Percentiles rank a stretch among this genome's conserved stretches.
Conservation (phyloP, 306 rosid genomes). For the Ochetophila trinervis region DNA sequence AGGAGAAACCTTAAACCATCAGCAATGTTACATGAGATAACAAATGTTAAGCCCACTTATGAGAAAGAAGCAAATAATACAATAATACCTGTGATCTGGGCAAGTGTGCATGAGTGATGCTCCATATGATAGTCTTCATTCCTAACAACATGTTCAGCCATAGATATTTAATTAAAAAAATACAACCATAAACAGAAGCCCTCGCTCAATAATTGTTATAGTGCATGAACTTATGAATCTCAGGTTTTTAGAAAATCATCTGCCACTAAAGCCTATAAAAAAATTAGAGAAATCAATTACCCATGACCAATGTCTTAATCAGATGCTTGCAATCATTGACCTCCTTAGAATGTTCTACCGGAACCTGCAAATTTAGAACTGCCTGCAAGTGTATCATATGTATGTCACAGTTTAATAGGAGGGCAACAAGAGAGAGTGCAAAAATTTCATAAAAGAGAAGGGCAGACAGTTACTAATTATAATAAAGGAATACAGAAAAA, state of each 20-base stretch:
- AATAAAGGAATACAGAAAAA: slow-evolving; percentile 1
- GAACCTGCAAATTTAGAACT: slow-evolving; percentile 85
- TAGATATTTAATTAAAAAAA: not conserved
- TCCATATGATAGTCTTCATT: slow-evolving; percentile 99
- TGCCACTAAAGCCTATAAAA: not conserved
- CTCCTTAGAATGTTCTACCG: slow-evolving; percentile 90
- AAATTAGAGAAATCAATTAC: slow-evolving; percentile 43
- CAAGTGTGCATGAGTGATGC: slow-evolving; percentile 95
- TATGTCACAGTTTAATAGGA: slow-evolving; percentile 16
- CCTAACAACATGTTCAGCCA: slow-evolving; percentile 46
- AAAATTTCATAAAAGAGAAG: not conserved
- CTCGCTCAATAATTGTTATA: not conserved
- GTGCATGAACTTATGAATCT: not conserved
- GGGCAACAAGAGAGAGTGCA: slow-evolving; percentile 7
- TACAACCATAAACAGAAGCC: not conserved
- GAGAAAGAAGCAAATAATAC: slow-evolving; percentile 17
- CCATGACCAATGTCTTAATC: slow-evolving; percentile 96
- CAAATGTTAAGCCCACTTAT: slow-evolving; percentile 22
- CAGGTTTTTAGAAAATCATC: not conserved
- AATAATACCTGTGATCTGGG: slow-evolving; percentile 82
- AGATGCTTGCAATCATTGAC: slow-evolving; percentile 92
- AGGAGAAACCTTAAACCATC: slow-evolving; percentile 50
- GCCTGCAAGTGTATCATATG: slow-evolving; percentile 67
- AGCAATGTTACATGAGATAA: slow-evolving; percentile 33
- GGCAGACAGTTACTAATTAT: not conserved